Conservation (phyloP, 495 filamentous ascomycete species). For the Cryomyces minteri region DNA sequence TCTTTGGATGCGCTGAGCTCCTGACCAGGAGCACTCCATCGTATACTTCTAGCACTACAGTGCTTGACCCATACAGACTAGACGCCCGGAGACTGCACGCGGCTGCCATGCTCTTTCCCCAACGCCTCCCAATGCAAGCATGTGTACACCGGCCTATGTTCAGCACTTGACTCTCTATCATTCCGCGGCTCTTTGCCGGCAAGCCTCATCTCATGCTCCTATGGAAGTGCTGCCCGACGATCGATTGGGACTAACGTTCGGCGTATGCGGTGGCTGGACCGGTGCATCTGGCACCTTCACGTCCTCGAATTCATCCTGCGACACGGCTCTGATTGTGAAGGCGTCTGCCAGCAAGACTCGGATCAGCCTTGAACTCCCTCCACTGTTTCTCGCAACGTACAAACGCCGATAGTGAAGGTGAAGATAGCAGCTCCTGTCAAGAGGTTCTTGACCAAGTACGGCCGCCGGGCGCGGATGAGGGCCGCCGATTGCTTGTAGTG, state of each 20-base stretch:
- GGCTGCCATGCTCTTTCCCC: background rate
- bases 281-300: conserved; percentile 67
- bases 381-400: conserved; percentile 32
- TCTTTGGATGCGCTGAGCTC: too few relatives aligned
- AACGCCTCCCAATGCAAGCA: background rate
- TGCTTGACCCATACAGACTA: background rate
- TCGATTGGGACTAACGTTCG: conserved; percentile 6
- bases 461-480: conserved; percentile 74
- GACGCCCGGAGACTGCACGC: background rate
- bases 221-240: background rate
- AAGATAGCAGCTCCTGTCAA: conserved; percentile 52
- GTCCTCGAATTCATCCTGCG: conserved; percentile 96
- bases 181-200: background rate
- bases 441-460: conserved; percentile 81
- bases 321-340: conserved; percentile 75
- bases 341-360: conserved; percentile 33
- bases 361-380: background rate
- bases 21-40: too few relatives aligned
- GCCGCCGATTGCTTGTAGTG: conserved; percentile 62
- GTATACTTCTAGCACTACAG: too few relatives aligned
- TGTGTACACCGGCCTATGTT: background rate
- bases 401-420: conserved; percentile 57
- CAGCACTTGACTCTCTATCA: too few relatives aligned
- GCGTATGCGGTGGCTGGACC: conserved; percentile 18
- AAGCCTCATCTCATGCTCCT: background rate